Base-by-base conservation (phyloP, 306 rosid genomes). In the Styphnolobium japonicum region DNA sequence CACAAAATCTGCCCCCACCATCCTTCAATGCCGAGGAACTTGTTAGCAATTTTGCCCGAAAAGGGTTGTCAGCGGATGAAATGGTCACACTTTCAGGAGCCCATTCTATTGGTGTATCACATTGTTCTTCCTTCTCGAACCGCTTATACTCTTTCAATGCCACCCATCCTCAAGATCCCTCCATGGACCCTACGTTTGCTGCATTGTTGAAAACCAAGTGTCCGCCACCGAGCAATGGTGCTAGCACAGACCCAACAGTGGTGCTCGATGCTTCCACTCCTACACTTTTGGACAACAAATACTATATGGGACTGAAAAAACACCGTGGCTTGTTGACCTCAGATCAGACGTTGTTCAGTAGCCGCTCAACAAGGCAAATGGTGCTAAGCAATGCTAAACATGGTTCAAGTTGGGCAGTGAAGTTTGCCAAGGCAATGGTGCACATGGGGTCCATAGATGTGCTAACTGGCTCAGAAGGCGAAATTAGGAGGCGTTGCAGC, bases 31-130 rank as follows among this genome's bases (percentile, higher is more conserved):
- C 86, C 0, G 4, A 76, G 5, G 10, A 71, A 33, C 87, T 83
- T 7, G 70, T 73, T 5, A 0, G 0, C 0, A 72, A 10, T 11
- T 83, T 86, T 15, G 21, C 12, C 0, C 15, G 7, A 18, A 85
- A 85, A 52, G 84, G 86, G 2, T 12, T 85, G 21, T 81, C 86
- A 8, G 75, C 12, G 14, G 88, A 85, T 31, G 88, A 85, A 81
- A 81, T 85, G 86, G 87, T 86, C 9, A 86, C 85, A 2, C 85
- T 86, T 6, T 80, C 87, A 0, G 89, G 89, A 0, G 87, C 89
- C 0, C 89, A 86, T 60, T 86, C 89, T 0, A 34, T 86, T 66
- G 89, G 89, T 0, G 89, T 71, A 0, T 82, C 89, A 10, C 87
- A 60, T 5, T 83, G 87, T 58, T 71, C 85, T 3, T 76, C 87